A percentile compares a stretch with the other conserved stretches of the same genome.
Conservation (phyloP, 208 protist species). For the Angomonas ambiguus region DNA sequence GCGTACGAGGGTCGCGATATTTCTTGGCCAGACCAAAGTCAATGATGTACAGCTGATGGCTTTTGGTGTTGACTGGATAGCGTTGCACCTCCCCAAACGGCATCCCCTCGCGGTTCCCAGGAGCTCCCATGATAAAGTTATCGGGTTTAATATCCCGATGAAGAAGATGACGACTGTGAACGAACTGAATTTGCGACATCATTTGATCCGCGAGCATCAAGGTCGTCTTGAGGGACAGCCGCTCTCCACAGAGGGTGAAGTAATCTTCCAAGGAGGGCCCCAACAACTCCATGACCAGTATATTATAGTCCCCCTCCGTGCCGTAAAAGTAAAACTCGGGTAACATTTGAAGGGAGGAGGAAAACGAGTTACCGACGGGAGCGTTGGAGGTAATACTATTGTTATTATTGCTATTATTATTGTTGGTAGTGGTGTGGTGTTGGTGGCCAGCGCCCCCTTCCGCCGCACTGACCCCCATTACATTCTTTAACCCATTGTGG, state of each 20-base stretch:
- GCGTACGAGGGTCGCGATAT: slow-evolving; percentile 98
- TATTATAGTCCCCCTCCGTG: slow-evolving; percentile 89
- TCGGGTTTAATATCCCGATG: slow-evolving; percentile 95
- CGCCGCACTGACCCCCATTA: not conserved
- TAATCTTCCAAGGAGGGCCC: slow-evolving; percentile 90
- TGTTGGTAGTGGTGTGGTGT: not conserved
- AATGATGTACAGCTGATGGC: slow-evolving; percentile 95
- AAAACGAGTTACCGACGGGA: too few relatives aligned
- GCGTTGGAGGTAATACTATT: too few relatives aligned
- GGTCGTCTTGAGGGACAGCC: slow-evolving; percentile 90
- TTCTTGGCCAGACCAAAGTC: slow-evolving; percentile 99
- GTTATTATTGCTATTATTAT: not conserved
- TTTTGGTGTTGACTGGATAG: slow-evolving; percentile 79
- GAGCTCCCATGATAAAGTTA: slow-evolving; percentile 91
- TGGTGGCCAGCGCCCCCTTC: not conserved
- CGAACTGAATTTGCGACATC: slow-evolving; percentile 87
- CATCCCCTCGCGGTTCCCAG: not conserved
- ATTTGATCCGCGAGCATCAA: slow-evolving; percentile 93
- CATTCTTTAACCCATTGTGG: not conserved
- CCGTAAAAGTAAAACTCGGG: slow-evolving; percentile 63
- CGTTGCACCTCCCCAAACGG: too few relatives aligned
- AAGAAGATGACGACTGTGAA: slow-evolving; percentile 91
- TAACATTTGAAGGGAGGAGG: not conserved
- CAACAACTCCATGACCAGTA: slow-evolving; percentile 93
- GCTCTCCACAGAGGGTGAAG: slow-evolving; percentile 82